Base-by-base conservation (phyloP, 2,329 filamentous ascomycete species). In the Botryosphaeria dothidea region DNA sequence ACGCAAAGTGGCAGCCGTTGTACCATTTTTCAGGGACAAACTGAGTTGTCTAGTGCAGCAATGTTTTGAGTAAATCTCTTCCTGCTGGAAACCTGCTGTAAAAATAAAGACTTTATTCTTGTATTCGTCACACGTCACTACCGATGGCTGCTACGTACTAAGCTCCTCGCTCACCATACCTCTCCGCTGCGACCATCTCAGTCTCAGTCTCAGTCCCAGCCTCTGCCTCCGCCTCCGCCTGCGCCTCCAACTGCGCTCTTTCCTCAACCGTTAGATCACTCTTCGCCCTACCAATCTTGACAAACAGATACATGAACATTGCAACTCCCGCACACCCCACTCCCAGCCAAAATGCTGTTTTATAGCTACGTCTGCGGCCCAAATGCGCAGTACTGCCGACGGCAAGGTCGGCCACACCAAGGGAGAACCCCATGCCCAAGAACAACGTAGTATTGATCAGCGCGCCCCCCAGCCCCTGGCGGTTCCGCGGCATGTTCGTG, bases 401-500 rank as follows among this genome's bases (percentile, higher is more conserved):
- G 0, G 74, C 74, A 7, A 78, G 62, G 63, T 78, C 76, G 7
- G 74, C 76, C 29, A 77, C 69, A 23, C 74, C 74, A 6, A 78
- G 57, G 58, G 74, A 77, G 3, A 78, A 71, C 0, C 74, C 73
- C 19, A 78, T 75, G 21, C 76, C 76, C 3, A 78, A 69, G 66
- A 77, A 77, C 5, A 78, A 66, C 3, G 77, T 58, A 5, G 70
- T 73, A 64, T 77, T 78, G 66, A 75, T 74, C 38, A 78, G 71
- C 0, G 75, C 74, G 5, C 76, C 75, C 1, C 75, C 76, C 1
- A 77, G 69, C 0, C 75, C 75, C 62, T 78, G 76, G 56, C 87
- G 82, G 13, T 85, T 82, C 3, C 82, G 81, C 0, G 90, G 89
- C 68, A 93, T 80, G 15, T 85, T 86, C 0, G 90, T 92, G 0